Evolutionary conservation across 164 flowering plant genomes (phyloP).

Genomic region (Malania oleifera): DNA sequence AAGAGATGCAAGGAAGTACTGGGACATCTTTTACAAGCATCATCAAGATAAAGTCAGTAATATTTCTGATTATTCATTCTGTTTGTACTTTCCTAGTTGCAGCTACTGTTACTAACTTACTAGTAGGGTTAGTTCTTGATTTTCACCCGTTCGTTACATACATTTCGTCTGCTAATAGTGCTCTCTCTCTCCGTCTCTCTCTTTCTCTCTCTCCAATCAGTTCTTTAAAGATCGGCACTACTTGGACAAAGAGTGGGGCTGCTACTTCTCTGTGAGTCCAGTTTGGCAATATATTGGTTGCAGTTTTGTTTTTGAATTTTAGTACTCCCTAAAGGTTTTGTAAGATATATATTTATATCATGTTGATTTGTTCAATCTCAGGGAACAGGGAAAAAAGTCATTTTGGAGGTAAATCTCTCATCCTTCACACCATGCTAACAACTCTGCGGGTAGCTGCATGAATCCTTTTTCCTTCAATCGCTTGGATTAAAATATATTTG

Average conservation of each 20-base stretch:
- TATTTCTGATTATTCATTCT: not conserved
- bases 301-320: not conserved
- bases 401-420: slow-evolving; percentile 52
- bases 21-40: slow-evolving; percentile 90
- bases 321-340: not conserved
- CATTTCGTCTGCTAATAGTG: not conserved
- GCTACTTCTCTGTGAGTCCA: slow-evolving; percentile 63
- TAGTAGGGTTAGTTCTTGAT: not conserved
- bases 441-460: too few relatives aligned
- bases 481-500: not conserved
- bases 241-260: slow-evolving; percentile 95
- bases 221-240: slow-evolving; percentile 97
- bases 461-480: not conserved
- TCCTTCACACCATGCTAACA: not conserved
- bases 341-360: not conserved
- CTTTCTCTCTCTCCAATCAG: slow-evolving; percentile 29
- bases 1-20: slow-evolving; percentile 84
- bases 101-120: not conserved
- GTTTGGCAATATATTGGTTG: not conserved
- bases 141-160: not conserved
- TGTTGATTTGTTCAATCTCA: slow-evolving; percentile 19
- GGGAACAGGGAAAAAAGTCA: slow-evolving; percentile 46
- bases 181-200: not conserved
- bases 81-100: not conserved
- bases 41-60: slow-evolving; percentile 73